A percentile compares a stretch with the other conserved stretches of the same genome.
phyloP scores from a whole-genome alignment of 352 stramenopile genomes.

The Phytophthora nicotianae region DNA sequence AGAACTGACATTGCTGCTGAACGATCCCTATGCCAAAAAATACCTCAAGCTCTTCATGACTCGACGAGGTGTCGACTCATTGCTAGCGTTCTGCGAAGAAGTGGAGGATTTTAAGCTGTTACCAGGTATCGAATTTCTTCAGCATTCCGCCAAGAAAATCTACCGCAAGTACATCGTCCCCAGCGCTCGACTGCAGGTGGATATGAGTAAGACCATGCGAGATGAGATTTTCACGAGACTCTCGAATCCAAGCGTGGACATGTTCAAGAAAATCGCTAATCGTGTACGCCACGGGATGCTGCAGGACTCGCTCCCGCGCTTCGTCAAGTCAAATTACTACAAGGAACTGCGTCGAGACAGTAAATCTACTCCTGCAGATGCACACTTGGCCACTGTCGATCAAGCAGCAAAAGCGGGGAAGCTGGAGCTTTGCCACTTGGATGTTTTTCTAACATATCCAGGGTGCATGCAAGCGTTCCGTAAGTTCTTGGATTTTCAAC shows the following conservation, averaged over 20 bases:
- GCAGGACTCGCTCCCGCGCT: constrained; percentile 77
- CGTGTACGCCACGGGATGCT: constrained; percentile 74
- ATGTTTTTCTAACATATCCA: constrained; percentile 75
- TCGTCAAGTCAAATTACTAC: constrained; percentile 77
- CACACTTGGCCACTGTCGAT: constrained; percentile 61
- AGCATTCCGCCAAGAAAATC: constrained; percentile 87
- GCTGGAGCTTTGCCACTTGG: constrained; percentile 74
- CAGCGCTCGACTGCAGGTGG: constrained; percentile 75
- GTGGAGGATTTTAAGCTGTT: constrained; percentile 83
- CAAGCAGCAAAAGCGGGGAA: constrained; percentile 72
- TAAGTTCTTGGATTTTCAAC: constrained; percentile 73
- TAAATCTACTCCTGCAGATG: constrained; percentile 41
- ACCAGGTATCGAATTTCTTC: constrained; percentile 81
- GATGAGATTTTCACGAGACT: constrained; percentile 74
- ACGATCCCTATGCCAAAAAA: constrained; percentile 68
- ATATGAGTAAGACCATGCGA: constrained; percentile 84
- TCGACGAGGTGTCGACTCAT: constrained; percentile 62
- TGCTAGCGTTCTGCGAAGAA: constrained; percentile 78
- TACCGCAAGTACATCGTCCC: constrained; percentile 86
- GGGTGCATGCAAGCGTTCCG: constrained; percentile 70
- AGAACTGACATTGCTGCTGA: constrained; percentile 50
- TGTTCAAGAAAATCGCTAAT: constrained; percentile 83
- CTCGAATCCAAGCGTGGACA: constrained; percentile 76
- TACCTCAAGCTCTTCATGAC: constrained; percentile 83
- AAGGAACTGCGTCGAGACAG: constrained; percentile 70